Percentiles rank a stretch among this genome's conserved stretches.
Evolutionary conservation across 2,329 filamentous ascomycete genomes (phyloP).

Genomic region (Alternaria triticimaculans): DNA sequence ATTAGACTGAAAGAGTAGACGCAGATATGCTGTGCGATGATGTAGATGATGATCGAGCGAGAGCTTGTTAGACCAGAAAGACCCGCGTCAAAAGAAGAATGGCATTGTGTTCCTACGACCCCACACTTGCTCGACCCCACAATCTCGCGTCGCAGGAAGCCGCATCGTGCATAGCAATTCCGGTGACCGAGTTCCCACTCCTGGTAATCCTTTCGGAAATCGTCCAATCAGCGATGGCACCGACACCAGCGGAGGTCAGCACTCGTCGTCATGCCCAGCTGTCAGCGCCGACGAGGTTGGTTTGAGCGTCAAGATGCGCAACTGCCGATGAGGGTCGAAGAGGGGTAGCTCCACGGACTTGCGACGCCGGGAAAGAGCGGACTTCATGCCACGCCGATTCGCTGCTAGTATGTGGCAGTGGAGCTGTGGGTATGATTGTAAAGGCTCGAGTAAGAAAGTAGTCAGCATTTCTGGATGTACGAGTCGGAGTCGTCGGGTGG

Average conservation of each 20-base stretch:
- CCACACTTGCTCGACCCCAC: conserved; percentile 19
- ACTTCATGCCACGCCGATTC: conserved; percentile 17
- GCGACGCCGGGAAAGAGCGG: conserved; percentile 16
- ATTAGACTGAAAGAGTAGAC: background rate
- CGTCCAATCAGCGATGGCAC: conserved; percentile 25
- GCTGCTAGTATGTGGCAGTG: conserved; percentile 16
- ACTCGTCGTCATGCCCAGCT: background rate
- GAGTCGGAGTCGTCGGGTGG: background rate
- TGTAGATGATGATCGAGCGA: background rate
- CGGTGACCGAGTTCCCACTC: background rate
- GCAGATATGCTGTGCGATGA: background rate
- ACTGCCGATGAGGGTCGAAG: conserved; percentile 33
- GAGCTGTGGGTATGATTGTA: conserved; percentile 15
- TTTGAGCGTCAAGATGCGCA: conserved; percentile 11
- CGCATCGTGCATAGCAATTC: background rate
- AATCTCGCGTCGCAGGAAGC: conserved; percentile 4
- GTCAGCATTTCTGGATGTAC: conserved; percentile 16
- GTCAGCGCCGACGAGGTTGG: background rate
- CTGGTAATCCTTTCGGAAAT: background rate
- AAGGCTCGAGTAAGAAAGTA: conserved; percentile 25
- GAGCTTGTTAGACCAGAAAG: background rate
- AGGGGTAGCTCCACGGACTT: conserved; percentile 28
- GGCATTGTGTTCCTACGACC: conserved; percentile 6
- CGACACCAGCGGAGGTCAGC: conserved; percentile 3
- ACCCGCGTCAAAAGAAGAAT: conserved; percentile 6